A percentile compares a stretch with the other conserved stretches of the same genome.
Evolutionary conservation across 495 filamentous ascomycete genomes (phyloP).

Genomic region (Saxophila tyrrhenica): DNA sequence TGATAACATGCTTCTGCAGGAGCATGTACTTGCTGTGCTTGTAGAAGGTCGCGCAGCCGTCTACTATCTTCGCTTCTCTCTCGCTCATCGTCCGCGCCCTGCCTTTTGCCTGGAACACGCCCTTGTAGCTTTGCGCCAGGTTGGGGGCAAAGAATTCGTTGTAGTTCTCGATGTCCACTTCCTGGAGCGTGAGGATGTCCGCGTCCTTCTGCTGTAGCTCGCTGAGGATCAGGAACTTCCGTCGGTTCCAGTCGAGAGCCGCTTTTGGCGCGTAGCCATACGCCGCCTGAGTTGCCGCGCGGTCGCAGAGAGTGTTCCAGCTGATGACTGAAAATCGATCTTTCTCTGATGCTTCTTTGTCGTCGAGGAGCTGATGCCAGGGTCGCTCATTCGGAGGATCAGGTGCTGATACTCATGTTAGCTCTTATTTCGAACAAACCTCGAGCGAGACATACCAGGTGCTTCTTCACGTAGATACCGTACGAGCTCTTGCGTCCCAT

Average conservation of each 20-base stretch:
- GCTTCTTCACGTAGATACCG: conserved; percentile 69
- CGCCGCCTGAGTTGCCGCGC: conserved; percentile 65
- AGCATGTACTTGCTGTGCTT: conserved; percentile 74
- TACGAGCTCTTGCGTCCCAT: conserved; percentile 77
- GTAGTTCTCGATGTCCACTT: conserved; percentile 82
- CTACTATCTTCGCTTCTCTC: conserved; percentile 72
- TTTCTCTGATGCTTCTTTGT: conserved; percentile 28
- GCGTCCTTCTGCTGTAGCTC: conserved; percentile 71
- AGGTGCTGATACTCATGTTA: conserved; percentile 38
- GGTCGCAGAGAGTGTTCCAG: conserved; percentile 91
- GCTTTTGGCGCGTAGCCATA: conserved; percentile 81
- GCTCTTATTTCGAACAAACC: no score
- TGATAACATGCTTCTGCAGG: conserved; percentile 83
- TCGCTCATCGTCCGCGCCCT: conserved; percentile 84
- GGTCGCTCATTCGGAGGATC: conserved; percentile 64
- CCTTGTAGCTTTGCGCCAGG: conserved; percentile 78
- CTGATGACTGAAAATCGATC: conserved; percentile 69
- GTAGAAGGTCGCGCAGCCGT: conserved; percentile 95
- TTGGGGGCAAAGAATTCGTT: conserved; percentile 76
- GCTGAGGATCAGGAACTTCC: conserved; percentile 64
- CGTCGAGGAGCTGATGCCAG: conserved; percentile 53
- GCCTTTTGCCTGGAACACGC: conserved; percentile 77
- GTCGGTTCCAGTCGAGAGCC: conserved; percentile 74
- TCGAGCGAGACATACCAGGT: conserved; percentile 56
- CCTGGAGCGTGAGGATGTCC: conserved; percentile 86